Evolutionary conservation across 75 land plant genomes (phyloP).

Genomic region (Cunninghamia lanceolata): DNA sequence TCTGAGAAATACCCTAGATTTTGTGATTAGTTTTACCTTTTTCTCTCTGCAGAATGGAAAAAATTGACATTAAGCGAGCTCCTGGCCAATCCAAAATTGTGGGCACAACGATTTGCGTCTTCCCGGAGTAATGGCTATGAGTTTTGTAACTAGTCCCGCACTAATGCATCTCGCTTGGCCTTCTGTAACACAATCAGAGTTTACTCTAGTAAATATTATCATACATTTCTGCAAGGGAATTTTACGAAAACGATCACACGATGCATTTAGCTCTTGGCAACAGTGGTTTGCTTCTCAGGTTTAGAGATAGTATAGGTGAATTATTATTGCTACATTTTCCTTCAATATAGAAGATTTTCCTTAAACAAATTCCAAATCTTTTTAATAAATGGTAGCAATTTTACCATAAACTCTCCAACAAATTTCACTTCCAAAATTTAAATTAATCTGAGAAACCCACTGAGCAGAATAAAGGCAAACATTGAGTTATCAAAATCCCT

Average conservation of each 20-base stretch:
- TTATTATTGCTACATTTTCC: no score
- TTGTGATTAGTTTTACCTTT: no score
- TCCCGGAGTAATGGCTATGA: conserved; percentile 44
- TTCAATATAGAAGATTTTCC: no score
- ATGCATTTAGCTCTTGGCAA: conserved; percentile 38
- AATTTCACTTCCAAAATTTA: no score
- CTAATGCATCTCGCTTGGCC: neutral
- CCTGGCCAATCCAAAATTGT: conserved; percentile 37
- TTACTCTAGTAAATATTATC: no score
- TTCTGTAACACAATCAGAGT: neutral
- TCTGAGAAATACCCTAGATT: no score
- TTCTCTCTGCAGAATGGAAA: conserved; percentile 36
- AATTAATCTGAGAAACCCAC: no score
- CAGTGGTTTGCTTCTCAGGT: conserved; percentile 33
- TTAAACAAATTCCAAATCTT: no score
- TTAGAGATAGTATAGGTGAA: conserved; percentile 44
- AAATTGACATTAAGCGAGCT: conserved; percentile 26
- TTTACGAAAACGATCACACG: conserved; percentile 27
- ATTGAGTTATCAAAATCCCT: no score
- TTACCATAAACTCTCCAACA: no score
- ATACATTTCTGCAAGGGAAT: neutral
- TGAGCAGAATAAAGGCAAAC: no score
- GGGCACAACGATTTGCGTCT: conserved; percentile 51
- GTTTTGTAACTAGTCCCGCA: conserved; percentile 26
- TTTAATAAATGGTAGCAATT: no score